Evolutionary conservation across 805 yeast genomes (phyloP), one percentile per base, ranked within the genome.

Genomic region (Lipomyces spencermartinsiae): DNA sequence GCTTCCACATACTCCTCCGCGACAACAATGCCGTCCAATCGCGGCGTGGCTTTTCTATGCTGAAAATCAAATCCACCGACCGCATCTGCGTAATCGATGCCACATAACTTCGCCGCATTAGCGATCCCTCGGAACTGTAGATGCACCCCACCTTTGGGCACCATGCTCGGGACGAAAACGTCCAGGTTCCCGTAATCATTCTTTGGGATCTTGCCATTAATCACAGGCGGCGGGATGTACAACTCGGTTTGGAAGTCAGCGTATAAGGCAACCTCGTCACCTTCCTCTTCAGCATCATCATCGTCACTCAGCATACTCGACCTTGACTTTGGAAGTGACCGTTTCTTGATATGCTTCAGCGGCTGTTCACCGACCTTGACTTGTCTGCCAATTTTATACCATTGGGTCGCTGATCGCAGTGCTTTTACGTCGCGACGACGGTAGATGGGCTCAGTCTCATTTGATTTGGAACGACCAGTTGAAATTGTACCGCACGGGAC

Each of bases 151-250:
- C 94, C 93, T 19, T 80, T 83, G 0, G 99, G 99, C 1, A 94
- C 80, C 98, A 94, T 94, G 56, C 86, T 81, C 0, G 88, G 85
- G 0, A 84, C 85, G 78, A 90, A 94, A 1, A 93, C 78, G 74
- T 94, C 98, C 61, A 94, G 85, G 71, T 94, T 93, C 0, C 97
- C 96, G 76, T 82, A 94, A 1, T 88, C 87, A 76, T 92, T 92
- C 73, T 87, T 89, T 2, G 89, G 87, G 7, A 94, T 85, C 46
- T 80, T 80, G 0, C 97, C 97, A 73, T 89, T 83, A 0, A 78
- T 82, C 0, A 87, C 84, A 0, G 89, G 85, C 0, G 89, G 89
- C 0, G 98, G 93, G 0, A 80, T 78, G 74, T 84, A 93, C 7
- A 84, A 61, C 61, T 88, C 89, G 0, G 98, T 93, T 75, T 93